These are phyloP conservation scores for Colletotrichum aenigma DNA, from an alignment of 2,329 filamentous ascomycete species.

Conservation along the genomic window DNA sequence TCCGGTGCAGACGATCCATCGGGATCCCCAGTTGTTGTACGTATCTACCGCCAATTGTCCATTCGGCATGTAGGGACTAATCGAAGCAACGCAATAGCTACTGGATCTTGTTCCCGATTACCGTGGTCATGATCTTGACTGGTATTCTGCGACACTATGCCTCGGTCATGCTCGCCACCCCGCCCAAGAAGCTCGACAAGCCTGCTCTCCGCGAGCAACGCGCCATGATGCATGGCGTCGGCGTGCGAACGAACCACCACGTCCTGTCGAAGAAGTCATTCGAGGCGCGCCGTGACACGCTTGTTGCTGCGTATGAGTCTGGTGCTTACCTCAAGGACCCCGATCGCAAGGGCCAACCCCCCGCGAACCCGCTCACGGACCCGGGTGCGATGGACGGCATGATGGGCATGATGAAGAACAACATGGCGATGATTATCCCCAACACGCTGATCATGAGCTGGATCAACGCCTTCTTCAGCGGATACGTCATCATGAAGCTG, in stretches of 20 bases:
- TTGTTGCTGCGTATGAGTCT: slow-evolving; percentile 81
- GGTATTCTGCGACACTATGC: slow-evolving; percentile 96
- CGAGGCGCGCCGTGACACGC: slow-evolving; percentile 76
- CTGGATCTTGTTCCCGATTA: slow-evolving; percentile 98
- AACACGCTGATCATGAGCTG: slow-evolving; percentile 99
- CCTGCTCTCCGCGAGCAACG: slow-evolving; percentile 85
- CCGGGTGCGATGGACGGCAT: slow-evolving; percentile 98
- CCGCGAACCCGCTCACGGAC: slow-evolving; percentile 93
- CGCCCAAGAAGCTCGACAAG: slow-evolving; percentile 82
- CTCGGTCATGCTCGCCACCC: slow-evolving; percentile 83
- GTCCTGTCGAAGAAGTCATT: slow-evolving; percentile 81
- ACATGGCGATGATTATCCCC: slow-evolving; percentile 99
- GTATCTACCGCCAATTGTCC: slow-evolving; percentile 34
- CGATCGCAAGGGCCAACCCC: slow-evolving; percentile 82
- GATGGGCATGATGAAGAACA: slow-evolving; percentile 99
- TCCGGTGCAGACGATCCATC: slow-evolving; percentile 91
- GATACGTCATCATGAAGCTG: slow-evolving; percentile 98
- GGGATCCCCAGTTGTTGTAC: slow-evolving; percentile 98
- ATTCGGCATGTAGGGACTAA: slow-evolving; percentile 9
- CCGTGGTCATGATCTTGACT: slow-evolving; percentile 96
- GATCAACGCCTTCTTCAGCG: slow-evolving; percentile 99
- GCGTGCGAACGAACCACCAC: slow-evolving; percentile 81
- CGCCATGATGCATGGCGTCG: slow-evolving; percentile 81
- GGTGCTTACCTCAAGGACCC: slow-evolving; percentile 91
- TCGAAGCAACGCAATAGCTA: slow-evolving; percentile 66